These are phyloP conservation scores for Picea abies DNA, from an alignment of 83 land plant species.

Conservation along the genomic window DNA sequence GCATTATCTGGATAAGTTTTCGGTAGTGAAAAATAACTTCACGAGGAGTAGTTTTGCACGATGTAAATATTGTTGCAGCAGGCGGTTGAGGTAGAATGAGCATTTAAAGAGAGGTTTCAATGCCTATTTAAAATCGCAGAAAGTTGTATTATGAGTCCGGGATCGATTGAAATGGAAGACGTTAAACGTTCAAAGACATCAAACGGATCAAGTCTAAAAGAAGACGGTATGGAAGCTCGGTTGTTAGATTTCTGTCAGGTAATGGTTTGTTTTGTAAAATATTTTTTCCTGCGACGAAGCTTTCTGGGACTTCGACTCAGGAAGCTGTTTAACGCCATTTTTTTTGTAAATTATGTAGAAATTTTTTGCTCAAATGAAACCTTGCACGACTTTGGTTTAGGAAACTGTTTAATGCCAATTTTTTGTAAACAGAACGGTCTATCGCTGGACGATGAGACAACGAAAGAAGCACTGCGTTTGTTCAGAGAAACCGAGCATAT, in stretches of 20 bases:
- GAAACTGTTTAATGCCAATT: background rate
- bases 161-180: slow-evolving; percentile 18
- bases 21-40: background rate
- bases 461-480: slow-evolving; percentile 39
- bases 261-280: background rate
- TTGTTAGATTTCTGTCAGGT: slow-evolving; percentile 68
- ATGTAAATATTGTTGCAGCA: background rate
- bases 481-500: slow-evolving; percentile 62
- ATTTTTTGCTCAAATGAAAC: background rate
- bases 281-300: background rate
- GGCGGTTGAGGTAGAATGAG: background rate
- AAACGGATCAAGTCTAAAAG: slow-evolving; percentile 14
- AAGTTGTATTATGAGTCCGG: slow-evolving; percentile 21
- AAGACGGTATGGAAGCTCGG: slow-evolving; percentile 47
- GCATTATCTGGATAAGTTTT: background rate
- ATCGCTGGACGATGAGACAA: slow-evolving; percentile 43
- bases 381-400: background rate
- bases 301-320: background rate
- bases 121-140: background rate
- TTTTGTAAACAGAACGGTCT: slow-evolving; percentile 34
- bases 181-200: background rate
- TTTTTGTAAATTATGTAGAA: background rate
- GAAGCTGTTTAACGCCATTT: background rate
- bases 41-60: background rate
- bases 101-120: background rate